Evolutionary conservation across 768 basidiomycete genomes (phyloP).

Genomic region (Kwoniella sp.): DNA sequence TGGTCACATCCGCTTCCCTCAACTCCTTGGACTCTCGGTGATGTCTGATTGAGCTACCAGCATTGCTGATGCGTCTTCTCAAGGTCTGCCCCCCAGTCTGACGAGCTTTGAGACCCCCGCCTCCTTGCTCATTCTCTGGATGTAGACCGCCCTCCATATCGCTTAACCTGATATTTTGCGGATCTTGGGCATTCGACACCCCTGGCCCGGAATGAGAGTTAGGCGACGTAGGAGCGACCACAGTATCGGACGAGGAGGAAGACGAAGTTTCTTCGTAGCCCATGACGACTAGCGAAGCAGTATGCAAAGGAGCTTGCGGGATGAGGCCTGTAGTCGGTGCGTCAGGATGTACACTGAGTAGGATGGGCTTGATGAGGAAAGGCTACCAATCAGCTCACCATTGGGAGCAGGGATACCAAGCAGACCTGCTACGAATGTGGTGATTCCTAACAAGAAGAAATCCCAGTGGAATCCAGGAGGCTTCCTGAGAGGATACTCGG

Average conservation of each 20-base stretch:
- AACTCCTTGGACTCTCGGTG: neutral
- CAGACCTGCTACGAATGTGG: conserved; percentile 70
- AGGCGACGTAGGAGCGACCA: conserved; percentile 6
- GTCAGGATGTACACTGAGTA: no score
- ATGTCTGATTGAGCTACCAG: neutral
- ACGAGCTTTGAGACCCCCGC: neutral
- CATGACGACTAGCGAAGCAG: conserved; percentile 74
- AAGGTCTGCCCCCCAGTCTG: conserved; percentile 1
- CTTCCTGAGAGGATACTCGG: conserved; percentile 84
- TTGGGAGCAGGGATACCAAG: conserved; percentile 55
- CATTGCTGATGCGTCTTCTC: conserved; percentile 14
- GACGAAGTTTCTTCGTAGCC: conserved; percentile 50
- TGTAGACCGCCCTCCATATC: conserved; percentile 32
- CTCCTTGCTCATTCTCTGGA: neutral
- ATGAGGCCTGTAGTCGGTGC: conserved; percentile 57
- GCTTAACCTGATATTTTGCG: conserved; percentile 14
- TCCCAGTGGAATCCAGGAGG: conserved; percentile 71
- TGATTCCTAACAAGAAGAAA: conserved; percentile 86
- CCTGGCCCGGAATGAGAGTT: conserved; percentile 7
- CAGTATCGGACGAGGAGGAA: conserved; percentile 27
- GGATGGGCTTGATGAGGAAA: no score
- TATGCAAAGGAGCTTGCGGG: conserved; percentile 83
- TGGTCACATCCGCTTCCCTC: neutral
- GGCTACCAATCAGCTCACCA: conserved; percentile 22
- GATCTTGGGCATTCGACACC: conserved; percentile 5